Conservation (phyloP, 139 green algal genomes). For the Chlorella sp. region DNA sequence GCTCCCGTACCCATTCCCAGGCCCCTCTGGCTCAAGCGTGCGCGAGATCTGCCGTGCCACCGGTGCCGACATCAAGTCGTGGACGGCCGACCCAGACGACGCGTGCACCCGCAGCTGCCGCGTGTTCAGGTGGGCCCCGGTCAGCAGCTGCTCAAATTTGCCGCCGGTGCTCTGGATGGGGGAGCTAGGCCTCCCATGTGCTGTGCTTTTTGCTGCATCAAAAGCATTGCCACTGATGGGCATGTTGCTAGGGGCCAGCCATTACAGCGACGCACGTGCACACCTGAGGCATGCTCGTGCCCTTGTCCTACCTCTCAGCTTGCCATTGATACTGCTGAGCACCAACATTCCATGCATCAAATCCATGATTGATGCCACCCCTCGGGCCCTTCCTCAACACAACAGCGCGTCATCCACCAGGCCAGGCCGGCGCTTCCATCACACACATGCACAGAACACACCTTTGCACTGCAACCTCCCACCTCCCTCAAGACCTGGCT, state of each 20-base stretch:
- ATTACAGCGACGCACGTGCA: background rate
- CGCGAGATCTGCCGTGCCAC: background rate
- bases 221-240: too few species aligned
- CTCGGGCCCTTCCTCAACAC: too few species aligned
- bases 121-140: constrained; percentile 23
- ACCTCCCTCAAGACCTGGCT: background rate
- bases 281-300: background rate
- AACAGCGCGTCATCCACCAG: too few species aligned
- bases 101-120: constrained; percentile 24
- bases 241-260: background rate
- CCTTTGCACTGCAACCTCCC: background rate
- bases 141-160: too few species aligned
- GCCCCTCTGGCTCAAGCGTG: background rate
- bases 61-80: constrained; percentile 77
- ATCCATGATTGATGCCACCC: too few species aligned
- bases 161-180: too few species aligned
- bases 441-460: background rate
- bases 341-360: too few species aligned
- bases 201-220: too few species aligned
- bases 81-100: constrained; percentile 55
- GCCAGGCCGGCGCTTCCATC: too few species aligned
- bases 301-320: background rate
- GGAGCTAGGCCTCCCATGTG: too few species aligned
- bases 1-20: too few species aligned
- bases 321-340: too few species aligned